Evolutionary conservation across 208 protist species (phyloP), one percentile per base, ranked within the genome.

Genomic region (Leishmania arabica): DNA sequence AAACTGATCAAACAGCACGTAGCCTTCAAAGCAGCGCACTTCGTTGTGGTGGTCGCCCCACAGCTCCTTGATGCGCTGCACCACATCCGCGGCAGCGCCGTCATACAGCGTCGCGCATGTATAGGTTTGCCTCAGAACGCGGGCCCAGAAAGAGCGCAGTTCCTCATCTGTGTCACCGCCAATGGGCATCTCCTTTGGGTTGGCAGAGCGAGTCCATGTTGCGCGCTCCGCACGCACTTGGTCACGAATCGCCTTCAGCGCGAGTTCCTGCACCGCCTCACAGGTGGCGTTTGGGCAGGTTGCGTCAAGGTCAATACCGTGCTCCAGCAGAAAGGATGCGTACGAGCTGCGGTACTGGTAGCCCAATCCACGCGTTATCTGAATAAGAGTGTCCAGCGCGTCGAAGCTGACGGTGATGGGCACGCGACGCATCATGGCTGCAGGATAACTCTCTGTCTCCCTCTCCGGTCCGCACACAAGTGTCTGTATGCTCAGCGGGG

Each of bases 381-480:
- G 77, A 31, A 97, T 83, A 5, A 97, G 71, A 7, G 93, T 93
- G 19, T 82, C 83, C 37, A 95, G 80, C 0, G 92, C 88, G 53
- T 97, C 93, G 62, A 95, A 92, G 70, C 90, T 95, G 70, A 97
- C 75, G 21, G 86, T 88, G 73, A 91, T 70, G 9, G 79, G 77
- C 17, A 81, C 24, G 42, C 60, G 73, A n/a, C 24, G 45, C 81
- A 80, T 84, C 27, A n/a, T 40, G 65, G 17, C n/a, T 56, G 13
- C 40, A n/a, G 31, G 51, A 37, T 71, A 47, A 24, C 27, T 21
- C 45, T 34, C 8, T 75, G 31, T 21, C 17, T 40, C 27, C 69
- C 31, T 27, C 69, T 73, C 27, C 9, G 24, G 69, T 17, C 9
- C 42, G 45, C 69, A 24, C 45, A 51, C 31, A n/a, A 6, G 40